Evolutionary conservation across 257 asterid genomes (phyloP).

Genomic region (Solanum dulcamara): DNA sequence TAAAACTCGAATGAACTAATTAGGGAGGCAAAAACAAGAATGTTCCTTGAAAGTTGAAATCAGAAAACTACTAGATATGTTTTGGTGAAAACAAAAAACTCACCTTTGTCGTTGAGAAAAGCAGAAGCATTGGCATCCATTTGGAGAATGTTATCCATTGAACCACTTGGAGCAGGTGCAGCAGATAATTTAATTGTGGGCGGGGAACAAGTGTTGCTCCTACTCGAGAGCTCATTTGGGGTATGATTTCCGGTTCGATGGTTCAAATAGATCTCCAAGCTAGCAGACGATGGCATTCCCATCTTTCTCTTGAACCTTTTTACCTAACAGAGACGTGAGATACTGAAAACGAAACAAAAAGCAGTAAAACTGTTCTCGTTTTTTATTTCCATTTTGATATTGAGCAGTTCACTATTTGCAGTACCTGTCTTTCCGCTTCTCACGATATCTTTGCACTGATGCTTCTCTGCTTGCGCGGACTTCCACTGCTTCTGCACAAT

Average conservation of each 20-base stretch:
- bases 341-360: constrained; percentile 10
- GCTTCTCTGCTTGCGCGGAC: constrained; percentile 74
- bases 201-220: constrained; percentile 33
- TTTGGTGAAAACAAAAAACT: background rate
- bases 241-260: constrained; percentile 39
- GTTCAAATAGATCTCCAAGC: constrained; percentile 42
- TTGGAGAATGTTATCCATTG: constrained; percentile 31
- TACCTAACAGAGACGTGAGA: constrained; percentile 74
- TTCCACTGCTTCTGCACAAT: constrained; percentile 34
- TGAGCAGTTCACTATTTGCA: constrained; percentile 12
- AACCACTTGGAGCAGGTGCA: constrained; percentile 40
- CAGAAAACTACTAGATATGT: background rate
- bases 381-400: background rate
- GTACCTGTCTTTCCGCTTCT: constrained; percentile 97
- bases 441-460: constrained; percentile 80
- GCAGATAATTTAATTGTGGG: constrained; percentile 40
- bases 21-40: background rate
- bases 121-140: constrained; percentile 32
- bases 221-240: constrained; percentile 27
- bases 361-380: constrained; percentile 1
- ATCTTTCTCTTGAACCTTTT: constrained; percentile 84
- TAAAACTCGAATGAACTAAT: background rate
- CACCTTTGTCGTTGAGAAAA: constrained; percentile 18
- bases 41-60: background rate
- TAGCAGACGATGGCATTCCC: constrained; percentile 41